Conservation (phyloP, 495 filamentous ascomycete genomes). For the Xylaria bambusicola region DNA sequence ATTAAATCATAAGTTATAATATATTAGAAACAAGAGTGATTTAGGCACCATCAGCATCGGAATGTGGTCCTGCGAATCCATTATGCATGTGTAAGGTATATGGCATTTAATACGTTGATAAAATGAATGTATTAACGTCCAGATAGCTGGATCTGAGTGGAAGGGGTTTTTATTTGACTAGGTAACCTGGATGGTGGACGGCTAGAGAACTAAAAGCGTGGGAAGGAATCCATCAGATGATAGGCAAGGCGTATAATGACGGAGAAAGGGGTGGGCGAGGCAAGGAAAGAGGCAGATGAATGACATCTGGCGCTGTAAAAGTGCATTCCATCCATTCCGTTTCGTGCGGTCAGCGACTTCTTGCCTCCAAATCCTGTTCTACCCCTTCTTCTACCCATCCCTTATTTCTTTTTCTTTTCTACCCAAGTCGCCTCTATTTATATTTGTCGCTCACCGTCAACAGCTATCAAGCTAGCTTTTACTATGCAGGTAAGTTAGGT, state of each 20-base stretch:
- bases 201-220: not conserved
- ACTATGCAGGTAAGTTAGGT: too few relatives aligned
- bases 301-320: slow-evolving; percentile 1
- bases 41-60: not conserved
- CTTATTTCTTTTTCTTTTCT: not conserved
- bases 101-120: too few relatives aligned
- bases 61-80: not conserved
- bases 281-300: not conserved
- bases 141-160: too few relatives aligned
- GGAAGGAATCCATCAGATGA: not conserved
- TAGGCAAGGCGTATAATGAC: too few relatives aligned
- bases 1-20: not conserved
- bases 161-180: not conserved
- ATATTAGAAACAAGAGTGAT: not conserved
- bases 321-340: slow-evolving; percentile 9
- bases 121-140: too few relatives aligned
- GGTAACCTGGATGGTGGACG: not conserved
- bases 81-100: too few relatives aligned
- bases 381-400: slow-evolving; percentile 4
- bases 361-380: slow-evolving; percentile 24
- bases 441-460: not conserved
- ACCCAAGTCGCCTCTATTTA: not conserved
- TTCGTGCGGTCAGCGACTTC: not conserved
- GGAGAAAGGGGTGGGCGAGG: not conserved
- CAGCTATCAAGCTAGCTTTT: not conserved